Conservation (phyloP, 345 rosid species). For the Kandelia obovata region DNA sequence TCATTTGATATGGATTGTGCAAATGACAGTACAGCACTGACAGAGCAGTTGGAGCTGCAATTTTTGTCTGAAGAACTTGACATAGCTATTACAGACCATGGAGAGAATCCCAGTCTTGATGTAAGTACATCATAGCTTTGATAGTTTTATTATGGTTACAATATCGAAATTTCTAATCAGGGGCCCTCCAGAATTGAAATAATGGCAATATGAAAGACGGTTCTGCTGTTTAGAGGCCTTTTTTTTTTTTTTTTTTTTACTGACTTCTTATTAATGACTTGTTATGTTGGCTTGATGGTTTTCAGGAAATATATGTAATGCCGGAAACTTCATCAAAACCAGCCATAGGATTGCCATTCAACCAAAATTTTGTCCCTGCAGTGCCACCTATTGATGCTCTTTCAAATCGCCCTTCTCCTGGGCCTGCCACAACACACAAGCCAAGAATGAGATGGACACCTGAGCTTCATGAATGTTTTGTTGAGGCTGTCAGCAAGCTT, state of each 20-base stretch:
- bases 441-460: conserved; percentile 97
- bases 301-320: conserved; percentile 69
- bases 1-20: conserved; percentile 40
- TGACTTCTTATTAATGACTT: background rate
- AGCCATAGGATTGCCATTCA: conserved; percentile 29
- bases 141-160: background rate
- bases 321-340: conserved; percentile 39
- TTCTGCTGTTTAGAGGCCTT: background rate
- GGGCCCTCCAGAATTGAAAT: background rate
- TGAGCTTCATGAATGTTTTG: conserved; percentile 71
- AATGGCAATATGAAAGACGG: background rate
- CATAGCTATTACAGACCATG: conserved; percentile 65
- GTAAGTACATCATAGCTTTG: conserved; percentile 38
- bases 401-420: conserved; percentile 46
- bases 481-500: conserved; percentile 68
- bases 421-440: conserved; percentile 47
- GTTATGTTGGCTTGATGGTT: conserved; percentile 24
- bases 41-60: conserved; percentile 75
- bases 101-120: conserved; percentile 77
- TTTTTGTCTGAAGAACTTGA: conserved; percentile 80
- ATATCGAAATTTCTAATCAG: background rate
- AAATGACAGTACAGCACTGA: conserved; percentile 38
- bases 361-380: conserved; percentile 29
- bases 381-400: conserved; percentile 37
- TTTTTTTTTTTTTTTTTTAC: background rate